These are phyloP conservation scores for Polyporus tsugae DNA, from an alignment of 1,284 basidiomycete genomes.

Conservation along the genomic window DNA sequence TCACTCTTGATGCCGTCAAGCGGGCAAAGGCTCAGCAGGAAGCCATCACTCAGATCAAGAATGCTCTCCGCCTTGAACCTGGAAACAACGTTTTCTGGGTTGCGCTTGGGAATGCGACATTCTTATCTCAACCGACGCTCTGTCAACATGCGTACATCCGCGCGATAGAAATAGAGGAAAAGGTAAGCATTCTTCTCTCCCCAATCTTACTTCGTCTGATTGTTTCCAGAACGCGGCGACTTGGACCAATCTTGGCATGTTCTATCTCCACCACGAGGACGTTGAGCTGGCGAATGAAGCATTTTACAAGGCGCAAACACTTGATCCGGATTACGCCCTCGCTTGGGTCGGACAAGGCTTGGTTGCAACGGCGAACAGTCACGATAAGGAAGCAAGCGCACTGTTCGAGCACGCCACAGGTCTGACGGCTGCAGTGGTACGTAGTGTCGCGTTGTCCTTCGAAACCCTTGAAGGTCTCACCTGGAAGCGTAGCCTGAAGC, in stretches of 20 bases:
- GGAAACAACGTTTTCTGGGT: conserved; percentile 85
- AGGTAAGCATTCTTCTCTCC: conserved; percentile 54
- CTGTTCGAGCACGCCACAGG: conserved; percentile 88
- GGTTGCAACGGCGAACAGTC: conserved; percentile 75
- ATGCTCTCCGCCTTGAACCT: conserved; percentile 82
- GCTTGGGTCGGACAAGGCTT: conserved; percentile 97
- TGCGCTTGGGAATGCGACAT: conserved; percentile 79
- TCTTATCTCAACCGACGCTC: conserved; percentile 70
- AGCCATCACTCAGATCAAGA: conserved; percentile 71
- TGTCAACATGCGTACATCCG: conserved; percentile 95
- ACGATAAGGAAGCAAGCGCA: conserved; percentile 68
- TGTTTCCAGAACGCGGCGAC: conserved; percentile 69
- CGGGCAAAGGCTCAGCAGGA: conserved; percentile 53
- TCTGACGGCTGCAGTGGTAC: conserved; percentile 65
- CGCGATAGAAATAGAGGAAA: conserved; percentile 85
- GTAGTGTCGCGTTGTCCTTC: conserved; percentile 54
- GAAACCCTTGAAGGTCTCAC: neutral
- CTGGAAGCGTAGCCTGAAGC: conserved; percentile 69
- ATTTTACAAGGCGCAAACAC: conserved; percentile 87
- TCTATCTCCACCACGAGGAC: conserved; percentile 90
- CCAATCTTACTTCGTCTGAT: conserved; percentile 18
- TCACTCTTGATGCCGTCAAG: conserved; percentile 41
- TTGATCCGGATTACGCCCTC: conserved; percentile 90
- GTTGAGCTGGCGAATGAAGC: conserved; percentile 87
- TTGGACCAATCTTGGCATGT: conserved; percentile 92